These are phyloP conservation scores for Cocos nucifera DNA, from an alignment of 176 grass and related monocot species.

Conservation along the genomic window DNA sequence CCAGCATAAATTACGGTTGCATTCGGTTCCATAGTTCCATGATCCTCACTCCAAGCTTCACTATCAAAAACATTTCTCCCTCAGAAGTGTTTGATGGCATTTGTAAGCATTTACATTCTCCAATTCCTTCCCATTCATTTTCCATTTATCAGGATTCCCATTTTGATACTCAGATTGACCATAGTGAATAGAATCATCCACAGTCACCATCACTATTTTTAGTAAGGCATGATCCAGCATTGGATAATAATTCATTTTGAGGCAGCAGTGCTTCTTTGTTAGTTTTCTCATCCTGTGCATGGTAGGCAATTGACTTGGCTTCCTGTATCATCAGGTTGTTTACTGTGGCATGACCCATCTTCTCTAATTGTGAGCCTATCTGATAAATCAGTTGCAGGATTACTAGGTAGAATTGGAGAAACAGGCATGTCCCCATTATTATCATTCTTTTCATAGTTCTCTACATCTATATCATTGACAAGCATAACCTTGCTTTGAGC, in stretches of 20 bases:
- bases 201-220: conserved; percentile 34
- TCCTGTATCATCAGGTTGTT: no score
- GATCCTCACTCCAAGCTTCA: conserved; percentile 22
- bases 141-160: conserved; percentile 6
- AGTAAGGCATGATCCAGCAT: neutral
- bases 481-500: no score
- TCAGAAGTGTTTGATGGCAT: conserved; percentile 8
- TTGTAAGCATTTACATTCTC: conserved; percentile 20
- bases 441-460: no score
- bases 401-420: no score
- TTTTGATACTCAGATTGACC: conserved; percentile 33
- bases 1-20: neutral
- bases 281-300: neutral
- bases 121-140: conserved; percentile 11
- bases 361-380: no score
- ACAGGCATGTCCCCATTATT: no score
- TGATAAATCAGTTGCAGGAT: no score
- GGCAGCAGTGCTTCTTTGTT: neutral
- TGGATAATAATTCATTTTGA: neutral
- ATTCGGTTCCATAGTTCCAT: conserved; percentile 13
- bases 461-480: no score
- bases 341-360: no score
- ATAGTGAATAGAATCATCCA: conserved; percentile 38
- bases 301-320: no score
- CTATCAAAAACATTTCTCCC: conserved; percentile 10